Base-by-base conservation (phyloP, 1,284 basidiomycete species). In the Anthracocystis setariae region DNA sequence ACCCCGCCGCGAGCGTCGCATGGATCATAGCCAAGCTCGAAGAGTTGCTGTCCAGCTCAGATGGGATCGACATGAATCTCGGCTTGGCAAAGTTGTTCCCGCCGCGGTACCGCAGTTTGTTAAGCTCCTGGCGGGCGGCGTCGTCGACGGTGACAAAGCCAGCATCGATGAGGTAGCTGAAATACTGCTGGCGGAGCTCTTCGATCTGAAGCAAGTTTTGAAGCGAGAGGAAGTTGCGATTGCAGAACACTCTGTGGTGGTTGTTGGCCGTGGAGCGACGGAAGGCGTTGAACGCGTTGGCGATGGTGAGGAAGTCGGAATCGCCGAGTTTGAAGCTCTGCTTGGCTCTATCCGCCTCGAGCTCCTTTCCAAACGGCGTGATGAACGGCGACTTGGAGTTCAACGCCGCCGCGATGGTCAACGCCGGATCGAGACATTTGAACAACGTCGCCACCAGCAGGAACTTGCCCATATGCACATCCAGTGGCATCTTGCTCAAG, bases 401-500 rank as follows among this genome's bases (percentile, higher is more conserved):
- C 29, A 98, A 85, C 0, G 93, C 89, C 2, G 95, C 83, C 2
- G 94, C 94, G 62, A 98, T 94, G 1, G 95, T 97, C 49, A 99
- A 86, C 13, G 94, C 96, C 1, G 95, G 92, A 81, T 98, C 96
- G 57, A 98, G 85, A 81, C 95, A 98, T 50, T 89, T 89, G 84
- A 98, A 92, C 24, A 94, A 83, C 1, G 91, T 90, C 0, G 94
- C 91, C 25, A 91, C 88, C 25, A 98, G 86, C 20, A 98, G 85
- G 82, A 98, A 93, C 85, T 98, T 98, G 48, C 92, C 94, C 18
- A 98, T 88, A 81, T 98, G 93, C 25, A 98, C 94, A 80, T 99
- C 96, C 46, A 92, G 93, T 0, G 96, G 96, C 44, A 99, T 86
- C 81, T 93, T 92, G 85, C 92, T 93, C 44, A 99, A 86, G 29